A percentile compares a stretch with the other conserved stretches of the same genome.
These are phyloP conservation scores for Cornus controversa DNA, from an alignment of 148 eudicot species.

Conservation along the genomic window DNA sequence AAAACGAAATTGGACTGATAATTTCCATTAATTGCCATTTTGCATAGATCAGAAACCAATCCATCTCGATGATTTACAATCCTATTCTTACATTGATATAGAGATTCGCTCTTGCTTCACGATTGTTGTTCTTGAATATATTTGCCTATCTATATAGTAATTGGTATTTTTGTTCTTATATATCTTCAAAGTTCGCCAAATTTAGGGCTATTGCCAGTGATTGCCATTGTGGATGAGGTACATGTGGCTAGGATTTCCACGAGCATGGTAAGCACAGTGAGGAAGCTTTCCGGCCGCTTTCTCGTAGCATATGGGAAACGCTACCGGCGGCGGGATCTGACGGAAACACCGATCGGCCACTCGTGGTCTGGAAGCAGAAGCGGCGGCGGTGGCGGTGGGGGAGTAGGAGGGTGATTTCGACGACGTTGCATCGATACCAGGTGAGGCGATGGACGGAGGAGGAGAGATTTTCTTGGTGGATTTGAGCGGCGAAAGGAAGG, in stretches of 20 bases:
- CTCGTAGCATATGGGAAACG: constrained; percentile 17
- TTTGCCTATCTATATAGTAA: too few relatives aligned
- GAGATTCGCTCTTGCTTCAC: not conserved
- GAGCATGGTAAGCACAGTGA: constrained; percentile 24
- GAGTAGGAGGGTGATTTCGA: constrained; percentile 26
- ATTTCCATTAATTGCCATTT: constrained; percentile 8
- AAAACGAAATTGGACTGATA: constrained; percentile 3
- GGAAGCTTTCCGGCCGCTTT: constrained; percentile 29
- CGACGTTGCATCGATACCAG: constrained; percentile 27
- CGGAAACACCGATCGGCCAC: constrained; percentile 10
- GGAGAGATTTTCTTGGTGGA: constrained; percentile 26
- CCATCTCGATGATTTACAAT: not conserved
- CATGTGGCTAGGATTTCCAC: constrained; percentile 29
- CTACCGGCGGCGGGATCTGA: constrained; percentile 20
- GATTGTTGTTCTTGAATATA: not conserved
- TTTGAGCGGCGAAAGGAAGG: constrained; percentile 41
- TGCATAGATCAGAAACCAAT: not conserved
- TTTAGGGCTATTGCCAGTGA: constrained; percentile 44
- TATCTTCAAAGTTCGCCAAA: not conserved
- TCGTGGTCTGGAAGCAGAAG: constrained; percentile 10
- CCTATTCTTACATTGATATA: constrained; percentile 6
- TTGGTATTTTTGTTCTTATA: not conserved
- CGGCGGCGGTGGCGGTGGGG: constrained; percentile 7
- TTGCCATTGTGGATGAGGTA: constrained; percentile 49
- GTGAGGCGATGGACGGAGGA: constrained; percentile 26